Evolutionary conservation across 2,329 filamentous ascomycete species (phyloP).

Genomic region (Cyclaneusma minus): DNA sequence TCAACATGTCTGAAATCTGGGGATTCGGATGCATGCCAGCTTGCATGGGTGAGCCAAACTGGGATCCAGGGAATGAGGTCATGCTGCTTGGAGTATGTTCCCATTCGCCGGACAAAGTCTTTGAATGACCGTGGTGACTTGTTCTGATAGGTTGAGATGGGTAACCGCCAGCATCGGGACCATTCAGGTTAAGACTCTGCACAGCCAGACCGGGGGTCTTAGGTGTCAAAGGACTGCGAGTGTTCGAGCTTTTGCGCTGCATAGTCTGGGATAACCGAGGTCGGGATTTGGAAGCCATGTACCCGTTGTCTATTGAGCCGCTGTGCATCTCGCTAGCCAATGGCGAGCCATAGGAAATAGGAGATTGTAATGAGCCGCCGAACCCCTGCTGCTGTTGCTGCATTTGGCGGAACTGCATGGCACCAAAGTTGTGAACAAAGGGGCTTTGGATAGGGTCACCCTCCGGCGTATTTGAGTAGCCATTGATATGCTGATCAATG

Average conservation of each 20-base stretch:
- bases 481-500: slow-evolving; percentile 48
- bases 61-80: slow-evolving; percentile 76
- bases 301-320: slow-evolving; percentile 33
- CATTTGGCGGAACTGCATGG: slow-evolving; percentile 59
- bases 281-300: slow-evolving; percentile 40
- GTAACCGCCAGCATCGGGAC: slow-evolving; percentile 54
- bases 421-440: slow-evolving; percentile 65
- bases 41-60: slow-evolving; percentile 69
- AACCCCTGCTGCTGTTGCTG: slow-evolving; percentile 41
- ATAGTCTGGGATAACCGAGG: slow-evolving; percentile 44
- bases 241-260: slow-evolving; percentile 60
- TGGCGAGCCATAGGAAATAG: slow-evolving; percentile 35
- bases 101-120: slow-evolving; percentile 79
- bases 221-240: slow-evolving; percentile 68
- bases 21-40: slow-evolving; percentile 46
- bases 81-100: slow-evolving; percentile 73
- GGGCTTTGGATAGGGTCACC: slow-evolving; percentile 86
- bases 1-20: slow-evolving; percentile 78
- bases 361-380: slow-evolving; percentile 36
- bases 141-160: slow-evolving; percentile 66
- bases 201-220: slow-evolving; percentile 66
- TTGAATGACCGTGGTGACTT: slow-evolving; percentile 52
- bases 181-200: slow-evolving; percentile 53
- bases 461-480: slow-evolving; percentile 84
- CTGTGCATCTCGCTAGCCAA: slow-evolving; percentile 32